Conservation (phyloP, 1,284 basidiomycete species). For the Trichosporon ovoides region DNA sequence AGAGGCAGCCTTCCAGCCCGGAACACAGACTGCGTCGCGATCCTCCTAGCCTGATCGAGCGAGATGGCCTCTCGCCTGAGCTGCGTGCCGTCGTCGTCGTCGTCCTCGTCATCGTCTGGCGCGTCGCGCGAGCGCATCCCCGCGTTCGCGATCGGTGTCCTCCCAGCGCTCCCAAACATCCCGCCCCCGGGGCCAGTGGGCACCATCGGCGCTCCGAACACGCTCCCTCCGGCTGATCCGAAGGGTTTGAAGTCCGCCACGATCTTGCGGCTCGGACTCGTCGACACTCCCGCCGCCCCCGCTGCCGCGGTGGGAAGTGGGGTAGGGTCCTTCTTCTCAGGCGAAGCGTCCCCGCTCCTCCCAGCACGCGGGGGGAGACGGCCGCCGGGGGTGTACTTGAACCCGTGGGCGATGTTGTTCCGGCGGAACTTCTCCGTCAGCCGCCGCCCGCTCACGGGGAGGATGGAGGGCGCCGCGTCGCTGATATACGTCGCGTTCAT, state of each 20-base stretch:
- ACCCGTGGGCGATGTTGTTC: constrained; percentile 34
- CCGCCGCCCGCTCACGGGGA: constrained; percentile 75
- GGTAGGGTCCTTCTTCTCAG: neutral
- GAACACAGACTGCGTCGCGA: constrained; percentile 53
- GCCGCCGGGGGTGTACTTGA: constrained; percentile 56
- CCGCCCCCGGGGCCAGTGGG: constrained; percentile 46
- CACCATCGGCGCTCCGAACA: constrained; percentile 50
- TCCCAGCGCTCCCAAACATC: constrained; percentile 45
- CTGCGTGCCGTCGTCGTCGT: constrained; percentile 51
- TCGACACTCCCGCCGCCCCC: constrained; percentile 77
- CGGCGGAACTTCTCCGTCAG: constrained; percentile 84
- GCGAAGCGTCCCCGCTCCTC: constrained; percentile 12
- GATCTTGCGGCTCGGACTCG: no score
- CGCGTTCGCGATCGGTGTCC: constrained; percentile 32
- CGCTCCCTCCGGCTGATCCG: constrained; percentile 19
- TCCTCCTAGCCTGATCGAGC: constrained; percentile 70
- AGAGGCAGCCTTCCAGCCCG: constrained; percentile 40
- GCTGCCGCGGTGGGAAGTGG: constrained; percentile 35
- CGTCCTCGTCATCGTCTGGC: constrained; percentile 57
- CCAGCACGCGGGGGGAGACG: constrained; percentile 53
- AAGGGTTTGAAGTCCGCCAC: constrained; percentile 85
- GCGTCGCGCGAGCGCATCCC: constrained; percentile 49
- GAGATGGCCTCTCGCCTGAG: constrained; percentile 74
- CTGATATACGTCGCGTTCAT: constrained; percentile 65
- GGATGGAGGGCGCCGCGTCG: constrained; percentile 71